phyloP scores from a whole-genome alignment of 148 eudicot genomes.

The Rhododendron kiyosumense region DNA sequence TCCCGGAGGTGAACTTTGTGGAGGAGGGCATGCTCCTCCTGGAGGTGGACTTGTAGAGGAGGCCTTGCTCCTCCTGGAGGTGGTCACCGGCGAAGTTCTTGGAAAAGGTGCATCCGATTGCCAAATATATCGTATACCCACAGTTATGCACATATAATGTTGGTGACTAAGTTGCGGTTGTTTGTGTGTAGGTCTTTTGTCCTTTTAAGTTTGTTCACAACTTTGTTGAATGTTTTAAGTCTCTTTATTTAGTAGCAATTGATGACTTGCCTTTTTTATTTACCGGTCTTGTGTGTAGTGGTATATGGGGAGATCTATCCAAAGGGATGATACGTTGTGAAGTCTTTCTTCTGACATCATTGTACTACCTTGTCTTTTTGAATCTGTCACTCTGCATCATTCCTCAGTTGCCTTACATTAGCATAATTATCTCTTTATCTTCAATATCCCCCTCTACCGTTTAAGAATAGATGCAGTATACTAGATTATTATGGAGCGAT shows the following conservation, averaged over 20 bases:
- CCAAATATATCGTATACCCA: too few species aligned
- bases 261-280: not conserved
- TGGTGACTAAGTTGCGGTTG: not conserved
- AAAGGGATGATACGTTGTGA: not conserved
- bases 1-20: too few species aligned
- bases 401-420: not conserved
- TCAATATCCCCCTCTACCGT: not conserved
- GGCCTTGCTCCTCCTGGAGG: too few species aligned
- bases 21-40: too few species aligned
- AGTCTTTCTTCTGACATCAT: not conserved
- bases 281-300: not conserved
- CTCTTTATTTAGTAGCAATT: conserved; percentile 1
- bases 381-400: not conserved
- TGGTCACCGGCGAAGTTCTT: too few species aligned
- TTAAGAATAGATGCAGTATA: not conserved
- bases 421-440: not conserved
- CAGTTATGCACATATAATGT: not conserved
- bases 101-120: too few species aligned
- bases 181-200: not conserved
- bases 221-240: not conserved
- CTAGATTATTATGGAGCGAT: not conserved
- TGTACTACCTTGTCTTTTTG: not conserved
- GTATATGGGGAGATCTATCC: not conserved
- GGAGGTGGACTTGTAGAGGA: too few species aligned
- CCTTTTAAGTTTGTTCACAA: not conserved